These are phyloP conservation scores for Vitis amurensis DNA, from an alignment of 164 flowering plant genomes.

Conservation along the genomic window DNA sequence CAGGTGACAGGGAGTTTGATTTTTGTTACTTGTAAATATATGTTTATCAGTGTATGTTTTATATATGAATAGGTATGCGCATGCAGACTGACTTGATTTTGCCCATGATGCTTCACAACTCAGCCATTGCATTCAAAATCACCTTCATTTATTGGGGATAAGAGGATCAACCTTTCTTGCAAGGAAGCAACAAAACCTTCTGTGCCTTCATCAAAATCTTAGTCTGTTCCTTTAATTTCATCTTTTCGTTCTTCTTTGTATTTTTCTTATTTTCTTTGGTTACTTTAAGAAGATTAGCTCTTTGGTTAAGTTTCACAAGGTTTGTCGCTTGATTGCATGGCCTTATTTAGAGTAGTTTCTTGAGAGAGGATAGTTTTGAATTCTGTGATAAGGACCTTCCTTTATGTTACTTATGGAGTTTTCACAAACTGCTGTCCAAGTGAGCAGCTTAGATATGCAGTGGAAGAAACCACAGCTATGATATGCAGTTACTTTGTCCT, in stretches of 20 bases:
- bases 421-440: too few relatives aligned
- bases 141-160: constrained; percentile 88
- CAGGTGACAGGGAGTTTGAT: constrained; percentile 44
- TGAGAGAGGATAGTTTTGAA: too few relatives aligned
- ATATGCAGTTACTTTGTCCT: too few relatives aligned
- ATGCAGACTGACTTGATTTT: not conserved
- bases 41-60: not conserved
- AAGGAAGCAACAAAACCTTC: constrained; percentile 68
- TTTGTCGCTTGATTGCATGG: too few relatives aligned
- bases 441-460: too few relatives aligned
- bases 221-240: not conserved
- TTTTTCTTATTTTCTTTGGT: not conserved
- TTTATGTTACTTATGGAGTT: too few relatives aligned
- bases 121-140: constrained; percentile 80
- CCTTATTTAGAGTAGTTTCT: too few relatives aligned
- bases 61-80: not conserved
- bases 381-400: too few relatives aligned
- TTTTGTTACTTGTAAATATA: not conserved
- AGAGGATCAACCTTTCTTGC: constrained; percentile 85
- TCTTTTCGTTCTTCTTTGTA: not conserved
- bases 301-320: too few relatives aligned
- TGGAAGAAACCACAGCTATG: too few relatives aligned
- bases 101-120: not conserved
- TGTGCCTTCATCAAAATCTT: constrained; percentile 13
- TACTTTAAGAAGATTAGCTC: not conserved